These are phyloP conservation scores for Vitis cinerea DNA, from an alignment of 164 flowering plant species.

Conservation along the genomic window DNA sequence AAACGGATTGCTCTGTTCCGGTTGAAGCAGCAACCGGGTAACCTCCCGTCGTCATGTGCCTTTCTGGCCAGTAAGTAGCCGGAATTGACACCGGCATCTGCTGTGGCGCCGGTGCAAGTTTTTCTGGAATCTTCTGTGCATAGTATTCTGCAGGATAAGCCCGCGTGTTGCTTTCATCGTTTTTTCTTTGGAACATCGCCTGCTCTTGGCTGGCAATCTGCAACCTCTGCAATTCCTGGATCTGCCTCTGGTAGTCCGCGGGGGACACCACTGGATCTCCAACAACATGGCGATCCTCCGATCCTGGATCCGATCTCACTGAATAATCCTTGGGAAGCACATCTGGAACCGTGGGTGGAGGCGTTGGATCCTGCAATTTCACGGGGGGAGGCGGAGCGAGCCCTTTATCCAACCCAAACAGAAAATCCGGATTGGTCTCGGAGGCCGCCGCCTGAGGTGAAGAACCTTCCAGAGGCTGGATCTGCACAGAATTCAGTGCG, in stretches of 20 bases:
- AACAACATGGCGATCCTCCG: conserved; percentile 30
- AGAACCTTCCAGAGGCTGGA: conserved; percentile 28
- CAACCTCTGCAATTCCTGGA: conserved; percentile 51
- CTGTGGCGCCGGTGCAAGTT: conserved; percentile 19
- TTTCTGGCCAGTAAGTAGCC: conserved; percentile 32
- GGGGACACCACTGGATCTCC: conserved; percentile 27
- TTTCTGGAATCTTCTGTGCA: conserved; percentile 39
- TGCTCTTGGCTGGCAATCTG: conserved; percentile 43
- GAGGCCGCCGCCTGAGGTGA: conserved; percentile 26
- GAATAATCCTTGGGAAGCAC: conserved; percentile 16
- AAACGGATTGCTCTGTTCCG: conserved; percentile 41
- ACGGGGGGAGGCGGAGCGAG: conserved; percentile 15
- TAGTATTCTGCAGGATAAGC: conserved; percentile 39
- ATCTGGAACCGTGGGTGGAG: conserved; percentile 21
- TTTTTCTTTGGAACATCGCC: conserved; percentile 23
- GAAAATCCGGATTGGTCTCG: conserved; percentile 44
- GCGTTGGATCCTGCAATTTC: conserved; percentile 21
- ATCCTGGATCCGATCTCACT: conserved; percentile 25
- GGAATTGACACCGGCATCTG: conserved; percentile 23
- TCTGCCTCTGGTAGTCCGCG: conserved; percentile 50
- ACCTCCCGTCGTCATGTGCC: conserved; percentile 35
- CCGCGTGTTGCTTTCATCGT: conserved; percentile 31
- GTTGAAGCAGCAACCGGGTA: conserved; percentile 20
- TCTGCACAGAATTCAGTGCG: conserved; percentile 63
- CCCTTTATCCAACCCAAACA: conserved; percentile 74